Conservation (phyloP, 768 basidiomycete genomes). For the Xerocomus potaroensis region DNA sequence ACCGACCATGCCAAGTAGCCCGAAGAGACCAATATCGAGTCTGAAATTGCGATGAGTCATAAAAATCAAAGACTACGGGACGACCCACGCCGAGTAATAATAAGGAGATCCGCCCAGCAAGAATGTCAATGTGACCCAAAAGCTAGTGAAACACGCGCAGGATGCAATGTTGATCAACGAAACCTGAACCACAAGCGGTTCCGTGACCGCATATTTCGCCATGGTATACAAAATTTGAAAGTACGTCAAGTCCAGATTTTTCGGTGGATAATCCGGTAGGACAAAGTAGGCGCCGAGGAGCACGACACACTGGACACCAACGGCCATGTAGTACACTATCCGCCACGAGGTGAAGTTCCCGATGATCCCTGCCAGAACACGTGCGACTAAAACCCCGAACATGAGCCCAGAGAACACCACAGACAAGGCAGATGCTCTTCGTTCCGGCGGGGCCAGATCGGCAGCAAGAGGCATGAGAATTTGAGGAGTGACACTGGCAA, state of each 20-base stretch:
- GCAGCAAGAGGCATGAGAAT: constrained; percentile 39
- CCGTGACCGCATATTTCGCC: constrained; percentile 36
- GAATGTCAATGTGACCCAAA: constrained; percentile 41
- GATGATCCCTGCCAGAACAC: constrained; percentile 36
- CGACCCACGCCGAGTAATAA: constrained; percentile 29
- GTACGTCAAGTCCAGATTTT: constrained; percentile 35
- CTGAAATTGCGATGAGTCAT: constrained; percentile 1
- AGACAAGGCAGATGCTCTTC: constrained; percentile 21
- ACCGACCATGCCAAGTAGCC: constrained; percentile 40
- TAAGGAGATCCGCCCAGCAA: constrained; percentile 38
- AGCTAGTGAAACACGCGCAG: constrained; percentile 28
- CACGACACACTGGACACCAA: constrained; percentile 29
- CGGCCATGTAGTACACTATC: constrained; percentile 39
- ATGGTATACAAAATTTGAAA: constrained; percentile 33
- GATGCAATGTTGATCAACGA: constrained; percentile 21
- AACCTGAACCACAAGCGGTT: constrained; percentile 38
- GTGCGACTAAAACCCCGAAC: constrained; percentile 24
- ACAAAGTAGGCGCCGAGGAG: constrained; percentile 28
- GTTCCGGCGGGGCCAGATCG: constrained; percentile 36
- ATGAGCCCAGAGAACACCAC: constrained; percentile 28
- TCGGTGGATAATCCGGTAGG: constrained; percentile 41
- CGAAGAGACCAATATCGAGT: constrained; percentile 44
- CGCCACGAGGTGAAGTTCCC: constrained; percentile 38
- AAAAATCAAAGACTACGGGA: not conserved
- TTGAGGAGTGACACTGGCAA: constrained; percentile 38